A percentile compares a stretch with the other conserved stretches of the same genome.
Evolutionary conservation across 768 basidiomycete species (phyloP).

Genomic region (Pleurotus ostreatus): DNA sequence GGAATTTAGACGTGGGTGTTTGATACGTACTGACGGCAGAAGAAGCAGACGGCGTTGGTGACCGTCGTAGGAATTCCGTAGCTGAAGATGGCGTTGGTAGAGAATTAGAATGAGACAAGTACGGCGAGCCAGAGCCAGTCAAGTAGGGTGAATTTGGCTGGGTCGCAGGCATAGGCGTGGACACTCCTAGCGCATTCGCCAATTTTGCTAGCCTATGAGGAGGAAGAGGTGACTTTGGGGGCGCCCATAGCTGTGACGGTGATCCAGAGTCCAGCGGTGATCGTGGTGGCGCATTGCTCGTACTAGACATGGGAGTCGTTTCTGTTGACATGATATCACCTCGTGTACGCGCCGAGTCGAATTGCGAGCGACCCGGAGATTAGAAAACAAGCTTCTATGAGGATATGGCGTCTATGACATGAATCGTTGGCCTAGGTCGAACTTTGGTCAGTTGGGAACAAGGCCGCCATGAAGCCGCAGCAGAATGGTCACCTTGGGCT

Average conservation of each 20-base stretch:
- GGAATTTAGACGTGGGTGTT: slow-evolving; percentile 55
- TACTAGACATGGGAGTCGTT: background rate
- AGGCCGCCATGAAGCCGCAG: background rate
- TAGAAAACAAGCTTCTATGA: background rate
- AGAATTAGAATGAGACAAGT: slow-evolving; percentile 30
- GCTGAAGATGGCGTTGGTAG: slow-evolving; percentile 21
- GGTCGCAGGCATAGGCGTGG: slow-evolving; percentile 63
- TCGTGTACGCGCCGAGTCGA: background rate
- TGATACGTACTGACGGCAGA: slow-evolving; percentile 32
- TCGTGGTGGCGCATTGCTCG: background rate
- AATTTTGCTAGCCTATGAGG: slow-evolving; percentile 78
- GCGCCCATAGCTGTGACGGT: slow-evolving; percentile 46
- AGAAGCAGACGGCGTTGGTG: slow-evolving; percentile 47
- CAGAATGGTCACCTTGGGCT: background rate
- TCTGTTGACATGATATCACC: slow-evolving; percentile 7
- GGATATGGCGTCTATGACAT: slow-evolving; percentile 3
- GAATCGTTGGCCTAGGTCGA: background rate
- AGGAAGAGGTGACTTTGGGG: slow-evolving; percentile 67
- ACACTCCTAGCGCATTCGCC: slow-evolving; percentile 81
- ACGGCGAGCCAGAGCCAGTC: slow-evolving; percentile 11
- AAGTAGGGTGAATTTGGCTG: slow-evolving; percentile 18
- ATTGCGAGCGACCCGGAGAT: background rate
- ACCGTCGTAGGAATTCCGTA: slow-evolving; percentile 39
- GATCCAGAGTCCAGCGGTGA: slow-evolving; percentile 3
- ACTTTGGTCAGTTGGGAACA: background rate